A percentile compares a stretch with the other conserved stretches of the same genome.
Evolutionary conservation across 352 stramenopile genomes (phyloP).

Genomic region (Pythium scleroteichum): DNA sequence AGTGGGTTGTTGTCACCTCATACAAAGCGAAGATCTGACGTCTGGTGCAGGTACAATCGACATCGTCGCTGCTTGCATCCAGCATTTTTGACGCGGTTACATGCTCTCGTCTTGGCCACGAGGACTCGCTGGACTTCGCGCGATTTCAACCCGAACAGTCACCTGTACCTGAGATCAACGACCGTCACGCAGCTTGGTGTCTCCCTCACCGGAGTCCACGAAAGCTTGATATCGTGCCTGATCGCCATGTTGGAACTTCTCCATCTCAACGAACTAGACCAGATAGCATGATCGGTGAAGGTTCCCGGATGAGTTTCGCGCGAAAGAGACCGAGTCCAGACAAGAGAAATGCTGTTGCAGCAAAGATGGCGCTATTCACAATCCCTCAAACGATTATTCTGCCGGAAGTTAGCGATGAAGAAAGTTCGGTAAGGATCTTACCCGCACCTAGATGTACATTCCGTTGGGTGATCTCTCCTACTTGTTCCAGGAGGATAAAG

Average conservation of each 20-base stretch:
- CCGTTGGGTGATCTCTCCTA: too few relatives aligned
- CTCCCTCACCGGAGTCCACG: slow-evolving; percentile 41
- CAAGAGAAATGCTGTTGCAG: not conserved
- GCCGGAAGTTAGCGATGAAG: slow-evolving; percentile 13
- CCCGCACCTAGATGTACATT: too few relatives aligned
- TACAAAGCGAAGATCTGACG: too few relatives aligned
- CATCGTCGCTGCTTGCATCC: slow-evolving; percentile 31
- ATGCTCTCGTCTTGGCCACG: slow-evolving; percentile 30
- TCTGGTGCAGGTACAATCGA: slow-evolving; percentile 14
- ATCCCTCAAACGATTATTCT: slow-evolving; percentile 24
- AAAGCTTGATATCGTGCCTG: slow-evolving; percentile 16
- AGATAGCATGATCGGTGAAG: slow-evolving; percentile 12
- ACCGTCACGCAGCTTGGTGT: slow-evolving; percentile 51
- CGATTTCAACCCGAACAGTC: slow-evolving; percentile 32
- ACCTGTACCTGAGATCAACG: slow-evolving; percentile 32
- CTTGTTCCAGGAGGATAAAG: slow-evolving; percentile 22
- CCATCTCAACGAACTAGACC: slow-evolving; percentile 9
- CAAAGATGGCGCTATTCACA: slow-evolving; percentile 9
- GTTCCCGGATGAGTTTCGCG: slow-evolving; percentile 12
- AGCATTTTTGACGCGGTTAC: slow-evolving; percentile 44
- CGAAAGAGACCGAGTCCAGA: slow-evolving; percentile 15
- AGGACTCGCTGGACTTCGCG: slow-evolving; percentile 16
- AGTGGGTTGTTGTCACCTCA: too few relatives aligned
- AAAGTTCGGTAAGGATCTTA: slow-evolving; percentile 11
- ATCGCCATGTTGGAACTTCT: not conserved